Percentiles rank a stretch among this genome's conserved stretches.
Conservation (phyloP, 2,329 filamentous ascomycete species). For the Colletotrichum euphorbiae region DNA sequence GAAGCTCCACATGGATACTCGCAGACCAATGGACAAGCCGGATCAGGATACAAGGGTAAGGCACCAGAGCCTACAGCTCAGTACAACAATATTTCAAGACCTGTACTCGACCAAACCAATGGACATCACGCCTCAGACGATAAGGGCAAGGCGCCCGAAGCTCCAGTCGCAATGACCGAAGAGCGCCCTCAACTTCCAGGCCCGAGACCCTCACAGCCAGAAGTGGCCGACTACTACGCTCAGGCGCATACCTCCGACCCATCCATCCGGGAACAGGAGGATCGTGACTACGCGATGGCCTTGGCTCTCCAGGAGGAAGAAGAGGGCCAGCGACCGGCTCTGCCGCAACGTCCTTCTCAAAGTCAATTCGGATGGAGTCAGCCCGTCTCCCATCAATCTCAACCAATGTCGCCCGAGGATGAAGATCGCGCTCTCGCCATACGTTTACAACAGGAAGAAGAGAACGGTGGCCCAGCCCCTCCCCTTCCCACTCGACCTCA, state of each 20-base stretch:
- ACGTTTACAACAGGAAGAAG: slow-evolving; percentile 30
- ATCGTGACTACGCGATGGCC: slow-evolving; percentile 36
- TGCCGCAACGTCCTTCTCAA: slow-evolving; percentile 22
- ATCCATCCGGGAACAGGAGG: slow-evolving; percentile 30
- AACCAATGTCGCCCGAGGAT: slow-evolving; percentile 25
- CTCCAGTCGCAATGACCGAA: not conserved
- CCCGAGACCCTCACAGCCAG: slow-evolving; percentile 16
- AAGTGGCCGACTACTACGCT: slow-evolving; percentile 30
- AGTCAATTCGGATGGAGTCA: slow-evolving; percentile 3
- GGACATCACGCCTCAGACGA: not conserved
- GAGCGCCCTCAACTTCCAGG: not conserved
- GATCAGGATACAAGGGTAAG: slow-evolving; percentile 16
- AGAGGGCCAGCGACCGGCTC: slow-evolving; percentile 9
- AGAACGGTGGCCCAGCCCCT: slow-evolving; percentile 15
- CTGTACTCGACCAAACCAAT: not conserved
- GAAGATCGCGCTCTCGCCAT: slow-evolving; percentile 29
- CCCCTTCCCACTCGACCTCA: slow-evolving; percentile 29
- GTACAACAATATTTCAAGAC: slow-evolving; percentile 2
- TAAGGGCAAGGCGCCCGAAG: slow-evolving; percentile 1
- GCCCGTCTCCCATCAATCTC: not conserved
- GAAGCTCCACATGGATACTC: slow-evolving; percentile 10
- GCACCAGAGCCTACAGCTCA: slow-evolving; percentile 7
- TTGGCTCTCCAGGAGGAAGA: slow-evolving; percentile 35
- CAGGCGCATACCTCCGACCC: slow-evolving; percentile 23
- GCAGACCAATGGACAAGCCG: not conserved